A percentile compares a stretch with the other conserved stretches of the same genome.
Evolutionary conservation across 805 yeast genomes (phyloP).

Genomic region (Lipomyces starkeyi): DNA sequence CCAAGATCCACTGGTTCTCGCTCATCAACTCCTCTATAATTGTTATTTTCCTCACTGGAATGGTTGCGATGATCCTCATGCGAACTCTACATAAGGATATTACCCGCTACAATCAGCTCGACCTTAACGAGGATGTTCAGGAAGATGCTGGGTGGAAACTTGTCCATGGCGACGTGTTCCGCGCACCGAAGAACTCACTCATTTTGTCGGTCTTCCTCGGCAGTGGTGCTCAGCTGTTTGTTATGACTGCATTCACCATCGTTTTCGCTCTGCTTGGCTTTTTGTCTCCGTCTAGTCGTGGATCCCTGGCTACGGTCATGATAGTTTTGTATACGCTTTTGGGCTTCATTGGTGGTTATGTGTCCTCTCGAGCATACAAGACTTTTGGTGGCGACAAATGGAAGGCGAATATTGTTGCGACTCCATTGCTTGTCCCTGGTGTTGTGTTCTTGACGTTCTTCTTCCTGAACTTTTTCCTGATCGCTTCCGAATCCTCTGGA

Average conservation of each 20-base stretch:
- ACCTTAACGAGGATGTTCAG: conserved; percentile 76
- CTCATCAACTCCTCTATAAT: conserved; percentile 83
- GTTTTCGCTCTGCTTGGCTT: conserved; percentile 87
- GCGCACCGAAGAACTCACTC: conserved; percentile 76
- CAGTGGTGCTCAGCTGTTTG: conserved; percentile 81
- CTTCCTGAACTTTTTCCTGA: conserved; percentile 79
- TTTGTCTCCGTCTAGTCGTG: conserved; percentile 92
- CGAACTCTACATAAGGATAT: conserved; percentile 86
- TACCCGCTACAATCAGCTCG: conserved; percentile 84
- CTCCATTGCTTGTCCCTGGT: conserved; percentile 90
- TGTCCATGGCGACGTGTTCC: conserved; percentile 92
- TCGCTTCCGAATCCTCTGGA: conserved; percentile 82
- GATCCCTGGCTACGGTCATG: conserved; percentile 88
- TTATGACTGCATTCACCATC: conserved; percentile 75
- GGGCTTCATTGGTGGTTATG: conserved; percentile 83
- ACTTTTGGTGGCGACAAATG: conserved; percentile 91
- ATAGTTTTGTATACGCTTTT: conserved; percentile 80
- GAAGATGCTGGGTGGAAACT: conserved; percentile 98
- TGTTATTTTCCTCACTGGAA: conserved; percentile 74
- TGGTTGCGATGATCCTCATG: conserved; percentile 77
- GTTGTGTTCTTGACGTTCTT: conserved; percentile 65
- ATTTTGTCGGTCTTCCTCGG: conserved; percentile 82
- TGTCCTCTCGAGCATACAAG: conserved; percentile 84
- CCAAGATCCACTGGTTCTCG: conserved; percentile 95
- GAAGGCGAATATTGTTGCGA: conserved; percentile 81